Evolutionary conservation across 139 green algal species (phyloP), one percentile per base, ranked within the genome.

Genomic region (Penium margaritaceum): DNA sequence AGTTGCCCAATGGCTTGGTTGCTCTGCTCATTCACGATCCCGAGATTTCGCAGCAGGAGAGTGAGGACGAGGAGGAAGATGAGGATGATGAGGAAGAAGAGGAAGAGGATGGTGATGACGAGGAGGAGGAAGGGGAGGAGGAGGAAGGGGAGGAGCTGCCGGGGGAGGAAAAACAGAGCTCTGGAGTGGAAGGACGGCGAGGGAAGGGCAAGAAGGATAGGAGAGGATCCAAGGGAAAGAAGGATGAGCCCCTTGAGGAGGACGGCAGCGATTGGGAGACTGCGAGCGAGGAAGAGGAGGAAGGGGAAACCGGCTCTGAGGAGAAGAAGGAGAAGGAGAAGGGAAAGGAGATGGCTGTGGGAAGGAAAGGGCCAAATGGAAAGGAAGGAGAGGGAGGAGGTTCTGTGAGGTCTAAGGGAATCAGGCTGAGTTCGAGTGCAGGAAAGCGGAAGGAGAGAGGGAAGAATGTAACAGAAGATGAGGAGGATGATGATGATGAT

Each of bases 11-110:
- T 72, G 89, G 89, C 0, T 39, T 97, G 2, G 46, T 63, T 0
- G 87, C 85, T 5, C 66, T 97, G 36, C 76, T 97, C 3, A 92
- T 97, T 27, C 82, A 87, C 72, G 92, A 97, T 66, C 90, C 90
- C 0, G 85, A 96, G 34, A 94, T 97, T 35, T 55, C 70, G 24
- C 12, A 27, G 57, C 21, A 17, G 37, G 29, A 24, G 27, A 64
- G 65, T 5, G 63, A 84, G 15, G 57, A 84, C 0, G 70, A 77
- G 2, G 85, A 85, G 1, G 82, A 88, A 5, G 82, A 75, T 6
- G 53, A 84, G 32, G 78, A 74, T 1, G 79, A 69, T 2, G 77
- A 83, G 14, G 74, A 70, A 2, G 82, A 78, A 5, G 38, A 29
- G 17, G 72, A 54, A 19, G 66, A 71, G 21, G 67, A 65, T 29